Evolutionary conservation across 805 yeast genomes (phyloP), one percentile per base, ranked within the genome.

Genomic region (Cyberlindnera meyerae): DNA sequence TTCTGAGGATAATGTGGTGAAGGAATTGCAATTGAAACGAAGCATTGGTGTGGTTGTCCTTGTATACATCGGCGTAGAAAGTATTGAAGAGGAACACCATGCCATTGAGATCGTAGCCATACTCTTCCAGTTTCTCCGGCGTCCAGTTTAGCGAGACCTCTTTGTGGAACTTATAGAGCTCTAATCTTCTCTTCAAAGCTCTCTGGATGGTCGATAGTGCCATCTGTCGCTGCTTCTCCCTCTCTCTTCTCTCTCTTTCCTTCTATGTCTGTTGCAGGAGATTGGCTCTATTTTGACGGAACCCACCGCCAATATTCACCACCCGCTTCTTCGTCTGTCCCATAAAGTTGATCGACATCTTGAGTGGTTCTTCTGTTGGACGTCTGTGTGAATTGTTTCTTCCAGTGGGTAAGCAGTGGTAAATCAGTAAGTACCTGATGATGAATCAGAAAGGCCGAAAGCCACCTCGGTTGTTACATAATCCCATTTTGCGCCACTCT

Each of bases 241-340:
- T 55, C 39, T 83, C 88, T 39, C 97, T 70, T 41, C 70, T 71
- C 40, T 67, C 70, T 27, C 97, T 67, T 43, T 84, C 87, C 27
- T 62, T 62, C 47, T 75, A 75, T 4, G 95, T 79, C 45, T 73
- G 77, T 40, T 72, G 74, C n/a, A 90, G 60, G 65, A 47, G 70
- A 57, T 38, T 63, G 48, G 41, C 66, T 58, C 56, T 70, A 51
- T 43, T 60, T 36, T 35, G 58, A 25, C 37, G 37, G 40, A 33
- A 38, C 44, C 48, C 68, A 45, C 55, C 81, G 63, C 52, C 90
- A 71, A 48, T 76, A 68, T 64, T 90, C 36, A 72, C 73, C 25
- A 82, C 64, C 36, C 77, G 65, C 44, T 76, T 70, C 35, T 66
- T 64, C 14, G 77, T 65, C 47, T 75, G 79, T 5, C 94, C 94